Percentiles rank a stretch among this genome's conserved stretches.
phyloP scores from a whole-genome alignment of 208 protist genomes.

The Leishmania tropica region DNA sequence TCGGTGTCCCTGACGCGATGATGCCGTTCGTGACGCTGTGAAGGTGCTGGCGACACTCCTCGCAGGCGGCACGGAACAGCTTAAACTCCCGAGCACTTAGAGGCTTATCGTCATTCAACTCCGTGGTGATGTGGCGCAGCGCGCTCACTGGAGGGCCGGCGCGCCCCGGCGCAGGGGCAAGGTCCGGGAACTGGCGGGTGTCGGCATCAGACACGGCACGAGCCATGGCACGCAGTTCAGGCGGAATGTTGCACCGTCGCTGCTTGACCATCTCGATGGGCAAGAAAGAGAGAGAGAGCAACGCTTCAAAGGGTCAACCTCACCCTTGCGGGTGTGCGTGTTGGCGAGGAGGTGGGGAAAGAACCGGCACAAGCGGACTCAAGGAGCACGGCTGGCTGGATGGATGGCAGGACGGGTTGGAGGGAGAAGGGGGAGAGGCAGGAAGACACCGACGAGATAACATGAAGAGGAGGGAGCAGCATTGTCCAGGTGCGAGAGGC shows the following conservation, averaged over 20 bases:
- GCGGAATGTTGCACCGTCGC: slow-evolving; percentile 40
- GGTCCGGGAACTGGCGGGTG: slow-evolving; percentile 60
- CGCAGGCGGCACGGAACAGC: slow-evolving; percentile 65
- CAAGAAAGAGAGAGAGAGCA: neutral
- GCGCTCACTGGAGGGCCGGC: slow-evolving; percentile 35
- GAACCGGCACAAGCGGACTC: neutral
- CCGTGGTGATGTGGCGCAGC: slow-evolving; percentile 53
- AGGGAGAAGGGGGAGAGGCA: neutral
- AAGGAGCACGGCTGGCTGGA: neutral
- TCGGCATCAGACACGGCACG: slow-evolving; percentile 61
- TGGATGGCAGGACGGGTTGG: neutral
- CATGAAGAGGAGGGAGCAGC: neutral
- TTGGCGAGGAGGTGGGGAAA: neutral
- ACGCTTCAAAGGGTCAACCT: neutral
- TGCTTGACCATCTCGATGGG: slow-evolving; percentile 21
- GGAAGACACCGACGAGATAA: neutral
- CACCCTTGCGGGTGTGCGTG: neutral
- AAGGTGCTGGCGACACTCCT: slow-evolving; percentile 65
- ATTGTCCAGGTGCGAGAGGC: neutral
- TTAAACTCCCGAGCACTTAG: slow-evolving; percentile 54
- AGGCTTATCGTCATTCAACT: slow-evolving; percentile 59
- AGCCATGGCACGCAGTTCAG: slow-evolving; percentile 75
- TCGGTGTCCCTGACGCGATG: slow-evolving; percentile 41
- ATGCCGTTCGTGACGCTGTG: slow-evolving; percentile 54
- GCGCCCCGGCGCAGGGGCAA: slow-evolving; percentile 31